These are phyloP conservation scores for Huntiella moniliformis DNA, from an alignment of 2,329 filamentous ascomycete genomes.

Conservation along the genomic window DNA sequence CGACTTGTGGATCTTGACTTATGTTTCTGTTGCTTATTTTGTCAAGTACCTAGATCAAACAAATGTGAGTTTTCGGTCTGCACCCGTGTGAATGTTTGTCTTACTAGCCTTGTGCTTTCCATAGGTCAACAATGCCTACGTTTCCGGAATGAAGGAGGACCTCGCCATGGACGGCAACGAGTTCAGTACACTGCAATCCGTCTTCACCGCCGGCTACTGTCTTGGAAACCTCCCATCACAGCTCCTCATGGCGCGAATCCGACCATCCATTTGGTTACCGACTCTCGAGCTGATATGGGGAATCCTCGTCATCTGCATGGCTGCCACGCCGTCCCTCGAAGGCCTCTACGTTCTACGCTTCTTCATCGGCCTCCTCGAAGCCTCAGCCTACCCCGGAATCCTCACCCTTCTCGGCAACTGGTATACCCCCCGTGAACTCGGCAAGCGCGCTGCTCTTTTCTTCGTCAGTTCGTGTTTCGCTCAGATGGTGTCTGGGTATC, in stretches of 20 bases:
- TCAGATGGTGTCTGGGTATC: constrained; percentile 25
- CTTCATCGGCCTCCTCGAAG: constrained; percentile 23
- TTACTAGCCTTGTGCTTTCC: background rate
- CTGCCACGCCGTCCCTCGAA: constrained; percentile 20
- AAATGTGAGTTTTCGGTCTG: constrained; percentile 10
- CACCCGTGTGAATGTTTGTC: background rate
- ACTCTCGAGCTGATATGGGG: constrained; percentile 20
- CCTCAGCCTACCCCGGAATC: constrained; percentile 21
- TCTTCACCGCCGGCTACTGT: constrained; percentile 42
- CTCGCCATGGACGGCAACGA: constrained; percentile 32
- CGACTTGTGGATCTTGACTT: constrained; percentile 20
- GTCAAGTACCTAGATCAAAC: constrained; percentile 22
- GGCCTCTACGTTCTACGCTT: constrained; percentile 24
- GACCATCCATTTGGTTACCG: constrained; percentile 23
- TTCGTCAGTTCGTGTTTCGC: constrained; percentile 21
- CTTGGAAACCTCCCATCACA: constrained; percentile 25
- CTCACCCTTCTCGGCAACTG: constrained; percentile 24
- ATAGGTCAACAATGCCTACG: constrained; percentile 22
- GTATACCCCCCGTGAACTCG: constrained; percentile 25
- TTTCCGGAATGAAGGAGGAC: constrained; percentile 31
- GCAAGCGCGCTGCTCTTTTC: constrained; percentile 25
- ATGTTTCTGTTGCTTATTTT: constrained; percentile 21
- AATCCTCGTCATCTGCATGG: constrained; percentile 20
- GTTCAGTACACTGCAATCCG: constrained; percentile 31
- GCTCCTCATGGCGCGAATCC: constrained; percentile 22